These are phyloP conservation scores for Phytophthora sp. DNA, from an alignment of 352 stramenopile genomes.

Conservation along the genomic window DNA sequence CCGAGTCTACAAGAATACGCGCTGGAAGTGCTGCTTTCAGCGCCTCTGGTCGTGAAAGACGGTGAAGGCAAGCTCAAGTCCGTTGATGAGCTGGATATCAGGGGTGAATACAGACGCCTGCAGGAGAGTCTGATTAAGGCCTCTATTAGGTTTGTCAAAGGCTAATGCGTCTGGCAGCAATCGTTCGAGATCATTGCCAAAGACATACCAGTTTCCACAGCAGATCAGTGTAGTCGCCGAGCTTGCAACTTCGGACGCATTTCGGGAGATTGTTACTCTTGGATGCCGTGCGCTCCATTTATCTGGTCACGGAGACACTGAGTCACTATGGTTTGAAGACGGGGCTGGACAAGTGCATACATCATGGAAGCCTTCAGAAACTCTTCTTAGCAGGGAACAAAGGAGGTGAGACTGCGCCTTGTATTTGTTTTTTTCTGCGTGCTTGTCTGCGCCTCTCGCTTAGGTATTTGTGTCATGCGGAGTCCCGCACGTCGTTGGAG, in stretches of 20 bases:
- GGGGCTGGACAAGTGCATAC: constrained; percentile 81
- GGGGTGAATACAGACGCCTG: constrained; percentile 78
- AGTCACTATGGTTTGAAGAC: constrained; percentile 96
- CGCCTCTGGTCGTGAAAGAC: constrained; percentile 92
- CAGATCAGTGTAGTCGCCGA: constrained; percentile 94
- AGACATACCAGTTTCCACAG: constrained; percentile 63
- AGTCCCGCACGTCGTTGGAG: constrained; percentile 92
- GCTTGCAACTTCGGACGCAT: constrained; percentile 93
- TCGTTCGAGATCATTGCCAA: constrained; percentile 18
- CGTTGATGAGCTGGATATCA: constrained; percentile 89
- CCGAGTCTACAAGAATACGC: constrained; percentile 77
- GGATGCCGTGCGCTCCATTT: constrained; percentile 94
- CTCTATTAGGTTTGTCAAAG: constrained; percentile 64
- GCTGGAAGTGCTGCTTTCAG: constrained; percentile 94
- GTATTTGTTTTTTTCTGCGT: constrained; percentile 87
- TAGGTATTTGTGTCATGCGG: constrained; percentile 89
- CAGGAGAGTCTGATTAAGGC: constrained; percentile 81
- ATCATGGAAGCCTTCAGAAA: constrained; percentile 66
- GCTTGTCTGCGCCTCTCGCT: constrained; percentile 75
- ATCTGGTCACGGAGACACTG: constrained; percentile 93
- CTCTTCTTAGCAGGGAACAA: constrained; percentile 62
- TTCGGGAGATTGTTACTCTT: constrained; percentile 92
- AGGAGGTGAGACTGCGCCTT: constrained; percentile 57
- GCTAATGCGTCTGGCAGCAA: constrained; percentile 19
- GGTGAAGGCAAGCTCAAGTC: constrained; percentile 88